Evolutionary conservation across 495 filamentous ascomycete species (phyloP).

Genomic region (Neurospora discreta): DNA sequence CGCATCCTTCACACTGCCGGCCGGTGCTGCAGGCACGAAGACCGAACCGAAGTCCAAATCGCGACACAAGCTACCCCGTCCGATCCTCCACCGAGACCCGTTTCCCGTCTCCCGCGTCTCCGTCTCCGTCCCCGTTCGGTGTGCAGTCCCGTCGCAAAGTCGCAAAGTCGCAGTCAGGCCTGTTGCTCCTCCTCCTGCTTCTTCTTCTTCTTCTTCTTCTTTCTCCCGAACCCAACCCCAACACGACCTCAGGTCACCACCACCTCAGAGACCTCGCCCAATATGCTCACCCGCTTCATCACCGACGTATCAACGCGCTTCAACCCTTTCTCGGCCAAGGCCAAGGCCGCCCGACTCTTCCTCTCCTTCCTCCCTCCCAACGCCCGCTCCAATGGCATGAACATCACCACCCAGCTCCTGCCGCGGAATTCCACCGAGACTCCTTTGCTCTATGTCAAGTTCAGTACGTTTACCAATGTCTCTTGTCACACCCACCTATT

Average conservation of each 20-base stretch:
- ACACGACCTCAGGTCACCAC: background rate
- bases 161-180: background rate
- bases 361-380: constrained; percentile 77
- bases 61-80: background rate
- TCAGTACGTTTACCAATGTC: constrained; percentile 47
- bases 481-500: background rate
- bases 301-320: constrained; percentile 72
- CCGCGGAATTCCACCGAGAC: constrained; percentile 50
- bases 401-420: constrained; percentile 69
- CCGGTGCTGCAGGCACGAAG: background rate
- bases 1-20: background rate
- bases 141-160: constrained; percentile 1
- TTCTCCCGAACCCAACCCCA: background rate
- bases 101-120: background rate
- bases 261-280: constrained; percentile 13
- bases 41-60: background rate
- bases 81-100: background rate
- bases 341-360: constrained; percentile 75
- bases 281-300: constrained; percentile 83
- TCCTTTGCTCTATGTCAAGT: constrained; percentile 61
- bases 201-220: background rate
- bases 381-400: constrained; percentile 56
- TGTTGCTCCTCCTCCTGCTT: too few species aligned
- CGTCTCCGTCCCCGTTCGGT: constrained; percentile 3
- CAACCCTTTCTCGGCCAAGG: constrained; percentile 75